Evolutionary conservation across 306 rosid species (phyloP).

Genomic region (Pachyrhizus erosus): DNA sequence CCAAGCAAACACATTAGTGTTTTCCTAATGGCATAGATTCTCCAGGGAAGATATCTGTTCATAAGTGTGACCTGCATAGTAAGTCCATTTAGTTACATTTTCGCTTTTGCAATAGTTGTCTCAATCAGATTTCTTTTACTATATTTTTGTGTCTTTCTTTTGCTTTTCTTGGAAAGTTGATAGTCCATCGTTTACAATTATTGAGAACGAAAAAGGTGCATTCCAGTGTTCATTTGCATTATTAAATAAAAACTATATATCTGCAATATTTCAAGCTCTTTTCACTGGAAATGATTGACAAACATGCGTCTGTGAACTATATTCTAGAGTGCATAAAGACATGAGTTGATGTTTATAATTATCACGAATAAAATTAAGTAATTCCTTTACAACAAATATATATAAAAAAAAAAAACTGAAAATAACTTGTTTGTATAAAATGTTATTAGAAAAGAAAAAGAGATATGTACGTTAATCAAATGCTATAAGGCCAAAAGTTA

Average conservation of each 20-base stretch:
- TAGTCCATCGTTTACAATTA: conserved; percentile 31
- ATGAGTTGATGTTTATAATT: neutral
- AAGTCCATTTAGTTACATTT: conserved; percentile 32
- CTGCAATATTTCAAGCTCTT: neutral
- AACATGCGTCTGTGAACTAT: neutral
- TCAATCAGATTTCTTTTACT: conserved; percentile 20
- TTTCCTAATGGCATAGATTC: conserved; percentile 38
- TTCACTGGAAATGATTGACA: neutral
- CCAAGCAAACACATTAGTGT: neutral
- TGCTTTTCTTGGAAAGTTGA: conserved; percentile 39
- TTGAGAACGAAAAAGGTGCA: conserved; percentile 26
- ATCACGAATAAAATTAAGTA: neutral
- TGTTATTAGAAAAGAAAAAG: neutral
- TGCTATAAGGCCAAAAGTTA: neutral
- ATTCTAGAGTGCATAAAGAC: neutral
- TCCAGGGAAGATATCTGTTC: neutral
- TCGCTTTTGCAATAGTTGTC: conserved; percentile 40
- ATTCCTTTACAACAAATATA: neutral
- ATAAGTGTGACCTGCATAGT: conserved; percentile 14
- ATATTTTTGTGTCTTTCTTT: conserved; percentile 32
- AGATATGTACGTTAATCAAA: too few relatives aligned
- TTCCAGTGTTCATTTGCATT: neutral
- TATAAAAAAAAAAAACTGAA: neutral
- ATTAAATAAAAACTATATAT: neutral
- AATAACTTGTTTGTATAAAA: neutral